phyloP scores from a whole-genome alignment of 2,329 filamentous ascomycete species.

The Graphiopsis chlorocephala region DNA sequence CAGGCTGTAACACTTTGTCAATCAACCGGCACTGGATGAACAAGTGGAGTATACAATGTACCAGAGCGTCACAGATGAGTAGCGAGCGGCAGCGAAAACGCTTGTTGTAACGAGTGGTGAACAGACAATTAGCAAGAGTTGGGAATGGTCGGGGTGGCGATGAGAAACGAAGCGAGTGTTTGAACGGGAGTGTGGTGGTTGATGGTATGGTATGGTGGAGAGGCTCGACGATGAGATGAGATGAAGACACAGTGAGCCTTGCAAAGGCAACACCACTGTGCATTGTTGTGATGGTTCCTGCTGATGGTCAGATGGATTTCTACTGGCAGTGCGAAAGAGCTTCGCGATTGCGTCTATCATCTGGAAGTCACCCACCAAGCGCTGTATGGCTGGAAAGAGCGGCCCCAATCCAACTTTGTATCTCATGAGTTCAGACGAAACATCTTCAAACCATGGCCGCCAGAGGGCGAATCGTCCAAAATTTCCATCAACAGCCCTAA shows the following conservation, averaged over 20 bases:
- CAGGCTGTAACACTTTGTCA: neutral
- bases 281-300: conserved; percentile 17
- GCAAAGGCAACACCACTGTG: neutral
- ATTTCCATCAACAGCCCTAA: neutral
- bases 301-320: neutral
- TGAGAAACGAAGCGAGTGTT: conserved; percentile 21
- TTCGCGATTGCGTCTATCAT: neutral
- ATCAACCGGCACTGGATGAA: neutral
- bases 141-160: conserved; percentile 33
- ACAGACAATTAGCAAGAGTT: conserved; percentile 33
- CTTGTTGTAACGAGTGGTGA: neutral
- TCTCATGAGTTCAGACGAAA: neutral
- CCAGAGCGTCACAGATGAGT: neutral
- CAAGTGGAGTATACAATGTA: neutral
- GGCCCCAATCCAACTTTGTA: neutral
- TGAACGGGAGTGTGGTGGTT: conserved; percentile 22
- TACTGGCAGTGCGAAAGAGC: conserved; percentile 5
- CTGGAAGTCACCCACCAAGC: neutral
- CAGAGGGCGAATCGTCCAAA: neutral
- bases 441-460: neutral
- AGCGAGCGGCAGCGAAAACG: neutral
- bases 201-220: conserved; percentile 8
- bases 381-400: neutral
- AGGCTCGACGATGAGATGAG: conserved; percentile 4
- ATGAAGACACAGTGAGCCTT: neutral